Evolutionary conservation across 352 stramenopile species (phyloP), one percentile per base, ranked within the genome.

Genomic region (Globisporangium camurandrum): DNA sequence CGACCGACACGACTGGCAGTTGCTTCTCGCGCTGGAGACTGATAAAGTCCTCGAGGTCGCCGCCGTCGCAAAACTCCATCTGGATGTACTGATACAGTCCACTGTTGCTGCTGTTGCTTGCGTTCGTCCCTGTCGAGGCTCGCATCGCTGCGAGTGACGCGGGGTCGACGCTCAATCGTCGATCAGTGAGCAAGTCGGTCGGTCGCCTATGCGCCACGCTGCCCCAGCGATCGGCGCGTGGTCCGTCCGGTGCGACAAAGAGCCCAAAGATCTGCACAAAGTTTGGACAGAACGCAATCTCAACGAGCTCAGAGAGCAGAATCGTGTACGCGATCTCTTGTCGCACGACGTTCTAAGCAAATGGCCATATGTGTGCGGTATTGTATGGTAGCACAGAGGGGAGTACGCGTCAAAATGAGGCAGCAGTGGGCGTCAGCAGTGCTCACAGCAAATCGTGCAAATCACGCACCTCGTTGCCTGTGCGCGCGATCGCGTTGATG

Each of bases 21-120:
- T 72, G 31, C 67, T 88, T 69, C 54, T 79, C 57, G 11, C 97
- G 59, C 34, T 86, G 66, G 33, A 93, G 62, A 10, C 86, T 84
- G 26, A 99, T 86, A 48, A 96, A 97, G 37, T 98, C 77, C 73
- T 99, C 96, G 10, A 98, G 61, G 66, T 99, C 96, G 14, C 96
- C 96, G 37, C 93, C 76, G 43, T 91, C 75, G 63, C 96, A 99
- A 12, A 98, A 92, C 62, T 99, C 97, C 96, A 99, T 99, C 22
- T 88, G 78, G 52, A 98, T 98, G 62, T 97, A 98, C 71, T 99
- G 96, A 58, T 83, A 98, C 27, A 89, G 46, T 3, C 49, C 44
- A 24, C 64, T 38, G 20, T 19, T 47, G 39, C 39, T 17, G 19
- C 72, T 49, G 3, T 34, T 38, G n/a, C 24, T 23, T 26, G 36